A percentile compares a stretch with the other conserved stretches of the same genome.
Conservation (phyloP, 768 basidiomycete genomes). For the Suillus clintonianus region DNA sequence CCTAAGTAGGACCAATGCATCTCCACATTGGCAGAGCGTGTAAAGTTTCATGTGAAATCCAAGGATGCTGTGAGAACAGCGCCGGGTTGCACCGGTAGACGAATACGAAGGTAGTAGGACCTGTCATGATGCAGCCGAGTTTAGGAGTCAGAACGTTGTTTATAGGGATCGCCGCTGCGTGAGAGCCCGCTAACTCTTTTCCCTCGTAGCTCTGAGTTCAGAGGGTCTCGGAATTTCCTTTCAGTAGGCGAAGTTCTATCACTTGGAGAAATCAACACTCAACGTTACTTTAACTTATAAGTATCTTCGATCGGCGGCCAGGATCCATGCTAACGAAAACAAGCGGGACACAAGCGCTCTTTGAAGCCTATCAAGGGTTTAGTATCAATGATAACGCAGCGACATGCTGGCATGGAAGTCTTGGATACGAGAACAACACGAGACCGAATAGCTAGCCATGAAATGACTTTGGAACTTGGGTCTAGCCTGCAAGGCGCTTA, state of each 20-base stretch:
- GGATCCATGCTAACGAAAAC: background rate
- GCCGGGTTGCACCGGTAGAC: background rate
- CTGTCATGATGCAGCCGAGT: constrained; percentile 2
- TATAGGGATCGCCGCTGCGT: constrained; percentile 4
- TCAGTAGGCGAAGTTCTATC: background rate
- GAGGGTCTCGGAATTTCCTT: background rate
- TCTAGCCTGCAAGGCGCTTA: background rate
- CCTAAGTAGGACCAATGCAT: background rate
- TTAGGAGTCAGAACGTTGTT: constrained; percentile 5
- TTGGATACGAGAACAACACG: background rate
- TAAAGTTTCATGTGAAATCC: background rate
- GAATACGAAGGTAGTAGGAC: background rate
- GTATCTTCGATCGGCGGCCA: background rate
- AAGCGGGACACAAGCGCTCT: background rate
- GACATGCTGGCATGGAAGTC: background rate
- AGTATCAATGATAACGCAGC: background rate
- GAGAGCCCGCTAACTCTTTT: background rate
- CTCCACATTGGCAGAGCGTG: background rate
- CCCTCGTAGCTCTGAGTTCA: background rate
- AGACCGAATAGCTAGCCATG: background rate
- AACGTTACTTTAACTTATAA: background rate
- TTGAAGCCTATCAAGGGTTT: background rate
- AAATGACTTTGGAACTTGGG: background rate
- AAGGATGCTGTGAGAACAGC: background rate
- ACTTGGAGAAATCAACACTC: background rate